Evolutionary conservation across 345 rosid species (phyloP), one percentile per base, ranked within the genome.

Genomic region (Gossypium australe): DNA sequence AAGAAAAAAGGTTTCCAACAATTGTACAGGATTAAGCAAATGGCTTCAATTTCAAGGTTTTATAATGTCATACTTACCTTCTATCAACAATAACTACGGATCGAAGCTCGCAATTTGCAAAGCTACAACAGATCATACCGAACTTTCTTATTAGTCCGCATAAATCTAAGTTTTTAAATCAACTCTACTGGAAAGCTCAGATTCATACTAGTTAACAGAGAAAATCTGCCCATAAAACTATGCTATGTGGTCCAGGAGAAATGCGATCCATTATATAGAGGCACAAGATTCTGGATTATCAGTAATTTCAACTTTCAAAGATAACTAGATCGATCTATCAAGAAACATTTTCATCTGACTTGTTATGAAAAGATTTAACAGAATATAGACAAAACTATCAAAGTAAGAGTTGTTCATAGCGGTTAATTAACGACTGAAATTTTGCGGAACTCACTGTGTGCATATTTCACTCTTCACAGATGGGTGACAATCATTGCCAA

Each of bases 101-200:
- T 1, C 94, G 94, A 27, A 89, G 92, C 87, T 89, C 93, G 69
- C 98, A 88, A 53, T 93, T 93, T 0, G 83, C 82, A 71, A 93
- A 90, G 70, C 96, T 93, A 88, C 87, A 83, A 4, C 20, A 74
- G 45, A 72, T 17, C 62, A 45, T 51, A 22, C 22, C 78, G 20
- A 51, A 22, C 48, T 56, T 57, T 58, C 49, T 53, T 73, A 80
- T 75, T 76, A 67, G 56, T 52, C 17, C 6, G 9, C 11, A 34
- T 13, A 2, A 51, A 8, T 52, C 29, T 16, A 51, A 47, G 20
- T 38, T 14, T 67, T 67, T 47, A 48, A 67, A 60, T 13, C 11
- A 66, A 10, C 11, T 45, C 27, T 10, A 20, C 29, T 9, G 17
- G 34, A 44, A 64, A 64, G 24, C 68, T 41, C 49, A 17, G 52